Evolutionary conservation across 2,329 filamentous ascomycete species (phyloP), one percentile per base, ranked within the genome.

Genomic region (Colletotrichum limetticola): DNA sequence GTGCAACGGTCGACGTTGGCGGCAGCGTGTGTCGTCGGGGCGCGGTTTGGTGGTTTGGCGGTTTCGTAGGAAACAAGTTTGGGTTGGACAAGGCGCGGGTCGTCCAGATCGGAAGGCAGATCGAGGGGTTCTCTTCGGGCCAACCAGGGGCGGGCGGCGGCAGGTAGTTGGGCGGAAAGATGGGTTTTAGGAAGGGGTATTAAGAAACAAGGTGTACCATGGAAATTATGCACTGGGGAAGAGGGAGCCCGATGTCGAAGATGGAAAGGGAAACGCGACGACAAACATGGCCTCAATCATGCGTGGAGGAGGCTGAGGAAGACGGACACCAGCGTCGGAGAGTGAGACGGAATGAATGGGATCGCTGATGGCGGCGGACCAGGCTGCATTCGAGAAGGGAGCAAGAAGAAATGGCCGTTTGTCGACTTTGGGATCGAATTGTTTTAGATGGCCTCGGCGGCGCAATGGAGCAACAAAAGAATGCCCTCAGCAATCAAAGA

Each of bases 221-320:
- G 66, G 60, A 72, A 63, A 61, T 64, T 69, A 72, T 70, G 70
- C 66, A 70, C 60, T 60, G 66, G 60, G 42, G 55, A 65, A 72
- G 55, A 65, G 60, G 66, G 66, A 65, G 62, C 46, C 60, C 70
- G 66, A 65, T 49, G 60, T 72, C 66, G 70, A 72, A 70, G 60
- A 46, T 65, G 66, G 55, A 49, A 60, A 65, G 60, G 70, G 56
- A 72, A 72, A 30, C 60, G 56, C 66, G 60, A 64, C 66, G 60
- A 65, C 66, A 55, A 59, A 62, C 70, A 72, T 72, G 66, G 70
- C 70, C 70, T 72, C 66, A 52, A 62, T 70, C 60, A 70, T 72
- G 66, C 60, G 66, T 72, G n/a, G 66, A 60, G 55, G 68, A 65
- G 70, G 66, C 66, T 70, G 60, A 56, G 70, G 60, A 22, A 46